Evolutionary conservation across 805 yeast species (phyloP).

Genomic region (Metschnikowia cubensis): DNA sequence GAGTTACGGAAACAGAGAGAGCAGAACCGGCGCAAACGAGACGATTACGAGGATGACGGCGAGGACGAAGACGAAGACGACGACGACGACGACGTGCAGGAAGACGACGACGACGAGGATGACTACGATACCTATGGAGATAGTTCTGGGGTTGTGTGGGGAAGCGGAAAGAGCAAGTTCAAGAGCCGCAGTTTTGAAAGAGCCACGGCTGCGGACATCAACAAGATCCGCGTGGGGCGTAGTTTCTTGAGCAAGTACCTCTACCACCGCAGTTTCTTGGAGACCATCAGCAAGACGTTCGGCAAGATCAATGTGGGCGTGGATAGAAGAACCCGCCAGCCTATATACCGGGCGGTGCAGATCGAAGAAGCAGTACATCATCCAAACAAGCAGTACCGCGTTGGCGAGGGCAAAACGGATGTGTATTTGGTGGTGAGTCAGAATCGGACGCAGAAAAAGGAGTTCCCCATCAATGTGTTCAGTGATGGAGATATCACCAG

Average conservation of each 20-base stretch:
- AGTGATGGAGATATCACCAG: conserved; percentile 71
- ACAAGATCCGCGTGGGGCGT: conserved; percentile 73
- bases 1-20: conserved; percentile 76
- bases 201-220: conserved; percentile 62
- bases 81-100: conserved; percentile 39
- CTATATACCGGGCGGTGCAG: conserved; percentile 79
- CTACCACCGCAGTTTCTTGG: conserved; percentile 77
- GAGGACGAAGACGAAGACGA: conserved; percentile 28
- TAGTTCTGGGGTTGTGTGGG: conserved; percentile 31
- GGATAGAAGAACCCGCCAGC: conserved; percentile 55
- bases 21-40: conserved; percentile 41
- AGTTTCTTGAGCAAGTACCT: conserved; percentile 68
- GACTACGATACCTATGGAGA: conserved; percentile 35
- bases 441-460: conserved; percentile 67
- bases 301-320: conserved; percentile 81
- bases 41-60: conserved; percentile 20
- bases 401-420: conserved; percentile 43
- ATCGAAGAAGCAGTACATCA: conserved; percentile 57
- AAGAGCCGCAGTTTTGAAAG: conserved; percentile 30
- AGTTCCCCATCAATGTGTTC: conserved; percentile 72
- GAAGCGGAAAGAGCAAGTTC: conserved; percentile 22
- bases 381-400: conserved; percentile 40
- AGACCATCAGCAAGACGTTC: conserved; percentile 65
- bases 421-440: conserved; percentile 71
- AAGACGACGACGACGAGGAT: conserved; percentile 33